These are phyloP conservation scores for Cryptomeria japonica DNA, from an alignment of 75 land plant species.

Conservation along the genomic window DNA sequence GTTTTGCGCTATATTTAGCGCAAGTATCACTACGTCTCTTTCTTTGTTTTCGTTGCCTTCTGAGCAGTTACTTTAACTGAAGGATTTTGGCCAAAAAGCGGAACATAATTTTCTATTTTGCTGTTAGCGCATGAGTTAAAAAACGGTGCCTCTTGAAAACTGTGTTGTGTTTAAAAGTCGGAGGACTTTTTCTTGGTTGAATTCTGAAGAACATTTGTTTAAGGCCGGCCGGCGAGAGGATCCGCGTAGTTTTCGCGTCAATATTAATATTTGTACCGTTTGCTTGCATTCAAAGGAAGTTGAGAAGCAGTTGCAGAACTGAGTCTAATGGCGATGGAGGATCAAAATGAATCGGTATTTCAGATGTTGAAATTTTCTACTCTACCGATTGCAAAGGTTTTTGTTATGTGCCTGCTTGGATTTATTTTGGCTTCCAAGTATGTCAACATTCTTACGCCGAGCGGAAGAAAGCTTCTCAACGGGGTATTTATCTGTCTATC, in stretches of 20 bases:
- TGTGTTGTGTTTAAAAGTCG: no score
- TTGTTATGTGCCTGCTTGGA: constrained; percentile 84
- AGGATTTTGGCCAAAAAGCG: background rate
- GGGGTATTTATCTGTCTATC: constrained; percentile 46
- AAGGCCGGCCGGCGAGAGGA: background rate
- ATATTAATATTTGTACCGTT: background rate
- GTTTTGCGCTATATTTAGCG: background rate
- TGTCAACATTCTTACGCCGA: constrained; percentile 74
- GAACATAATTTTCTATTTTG: background rate
- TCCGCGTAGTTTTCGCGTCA: background rate
- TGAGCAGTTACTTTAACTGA: background rate
- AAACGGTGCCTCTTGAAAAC: background rate
- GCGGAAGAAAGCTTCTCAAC: constrained; percentile 71
- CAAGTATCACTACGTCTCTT: background rate
- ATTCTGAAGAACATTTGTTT: background rate
- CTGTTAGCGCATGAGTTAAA: background rate
- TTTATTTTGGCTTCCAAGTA: constrained; percentile 76
- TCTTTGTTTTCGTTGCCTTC: background rate
- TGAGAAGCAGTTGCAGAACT: background rate
- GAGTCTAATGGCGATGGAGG: constrained; percentile 2
- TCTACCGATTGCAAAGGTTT: constrained; percentile 82
- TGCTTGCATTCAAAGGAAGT: background rate
- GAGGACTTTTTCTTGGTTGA: background rate
- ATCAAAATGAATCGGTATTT: constrained; percentile 31
- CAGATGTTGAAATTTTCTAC: constrained; percentile 65